Evolutionary conservation across 2,329 filamentous ascomycete species (phyloP), one percentile per base, ranked within the genome.

Genomic region (Ploettnerulaceae sp.): DNA sequence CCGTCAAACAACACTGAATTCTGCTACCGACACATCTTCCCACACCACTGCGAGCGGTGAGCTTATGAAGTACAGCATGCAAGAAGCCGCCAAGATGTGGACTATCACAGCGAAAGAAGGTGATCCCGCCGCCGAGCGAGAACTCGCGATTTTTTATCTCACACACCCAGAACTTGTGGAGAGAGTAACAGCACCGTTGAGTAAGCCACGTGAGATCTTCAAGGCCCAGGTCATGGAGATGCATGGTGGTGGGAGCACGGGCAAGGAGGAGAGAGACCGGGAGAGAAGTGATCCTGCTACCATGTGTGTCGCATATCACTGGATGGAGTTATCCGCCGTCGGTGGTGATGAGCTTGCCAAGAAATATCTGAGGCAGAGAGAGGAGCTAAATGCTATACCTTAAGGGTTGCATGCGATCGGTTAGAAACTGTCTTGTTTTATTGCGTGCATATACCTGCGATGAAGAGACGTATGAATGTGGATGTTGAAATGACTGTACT

Each of bases 271-370:
- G 31, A 71, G 76, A 43, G 79, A 84, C 58, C 72, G 75, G 12
- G 67, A 72, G 44, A 74, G 88, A 56, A 89, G 83, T 49, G 89
- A 96, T 64, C 87, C 88, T 2, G 84, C 84, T 44, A 81, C 89
- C 32, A 93, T 97, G 86, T 96, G 90, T 60, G 80, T 95, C 47
- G 91, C 91, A 7, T 82, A 94, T 67, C 91, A 97, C 71, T 97
- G 91, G 90, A 96, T 97, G 89, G 88, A 91, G 69, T 74, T 87
- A 55, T 89, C 87, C 28, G 86, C 88, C 58, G 77, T 78, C 45
- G 89, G 89, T n/a, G 89, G 89, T 1, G 91, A 97, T 64, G 79
- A 85, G 61, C 71, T 95, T 57, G 91, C 91, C 15, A 83, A 81
- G 63, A 85, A 84, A 64, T 90, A 91, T 67, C 70, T 96, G 65